Base-by-base conservation (phyloP, 208 protist genomes). In the Acanthamoeba healyi region DNA sequence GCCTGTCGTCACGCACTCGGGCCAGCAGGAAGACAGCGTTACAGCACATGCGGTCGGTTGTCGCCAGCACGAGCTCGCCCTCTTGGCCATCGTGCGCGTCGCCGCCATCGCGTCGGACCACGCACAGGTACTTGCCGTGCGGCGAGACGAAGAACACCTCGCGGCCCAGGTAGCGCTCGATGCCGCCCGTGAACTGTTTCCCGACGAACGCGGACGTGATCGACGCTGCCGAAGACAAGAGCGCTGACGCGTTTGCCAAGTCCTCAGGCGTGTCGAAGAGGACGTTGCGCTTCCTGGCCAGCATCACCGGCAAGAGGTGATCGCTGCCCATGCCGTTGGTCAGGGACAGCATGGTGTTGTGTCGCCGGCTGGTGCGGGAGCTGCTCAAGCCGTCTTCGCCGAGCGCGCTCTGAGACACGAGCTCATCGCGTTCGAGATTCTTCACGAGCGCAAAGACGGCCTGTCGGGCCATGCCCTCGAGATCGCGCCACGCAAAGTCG, bases 121-220 rank as follows among this genome's bases (percentile, higher is more conserved):
- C 74, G 74, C 74, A 84, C 19, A 84, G 74, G 74, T 84, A 84
- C 15, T 42, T 36, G 22, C 74, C 74, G 74, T 84, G 74, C 12
- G 74, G 26, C n/a, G 74, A 84, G 19, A 84, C 74, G 44, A 84
- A 36, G 74, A 84, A 84, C 26, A 84, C 74, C 42, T 54, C 42
- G n/a, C 44, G 19, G 2, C 74, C 74, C 19, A 56, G 2, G 44
- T 36, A 84, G 74, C 44, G 42, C 74, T 84, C 74, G 40, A 84
- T 84, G 15, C 15, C 24, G 17, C 26, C 32, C 6, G 19, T 3
- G 29, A 15, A 14, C 7, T 36, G 38, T 19, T 26, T 84, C 40
- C 15, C 38, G 38, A 36, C 40, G 3, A 32, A 65, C 58, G 19
- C 58, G 58, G 58, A 34, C 58, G 58, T 29, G 19, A 26, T 15